Evolutionary conservation across 2,329 filamentous ascomycete species (phyloP).

Genomic region (Cladosporium cucumerinum): DNA sequence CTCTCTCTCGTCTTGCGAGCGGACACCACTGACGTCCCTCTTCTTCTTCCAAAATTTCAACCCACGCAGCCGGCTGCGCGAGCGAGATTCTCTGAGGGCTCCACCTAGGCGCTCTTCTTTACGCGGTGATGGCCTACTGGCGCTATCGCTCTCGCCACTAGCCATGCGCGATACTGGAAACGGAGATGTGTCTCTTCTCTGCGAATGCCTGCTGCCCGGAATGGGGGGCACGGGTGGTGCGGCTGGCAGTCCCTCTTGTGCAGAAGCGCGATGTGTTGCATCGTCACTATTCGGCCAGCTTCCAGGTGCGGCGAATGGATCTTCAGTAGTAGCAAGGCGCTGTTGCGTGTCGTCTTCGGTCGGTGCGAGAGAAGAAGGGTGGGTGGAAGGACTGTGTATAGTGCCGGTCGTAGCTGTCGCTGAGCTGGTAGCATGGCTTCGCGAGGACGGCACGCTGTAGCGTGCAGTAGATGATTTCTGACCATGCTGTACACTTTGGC

Average conservation of each 20-base stretch:
- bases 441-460: constrained; percentile 31
- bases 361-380: constrained; percentile 34
- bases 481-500: constrained; percentile 19
- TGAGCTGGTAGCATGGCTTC: constrained; percentile 34
- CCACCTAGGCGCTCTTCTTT: constrained; percentile 10
- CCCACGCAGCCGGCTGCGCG: constrained; percentile 34
- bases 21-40: constrained; percentile 20
- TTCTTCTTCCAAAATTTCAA: constrained; percentile 39
- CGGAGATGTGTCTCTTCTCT: constrained; percentile 4
- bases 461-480: constrained; percentile 21
- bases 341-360: constrained; percentile 26
- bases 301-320: constrained; percentile 23
- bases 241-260: constrained; percentile 22
- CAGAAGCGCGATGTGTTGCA: constrained; percentile 23
- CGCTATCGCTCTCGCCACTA: constrained; percentile 9
- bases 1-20: background rate
- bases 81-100: constrained; percentile 30
- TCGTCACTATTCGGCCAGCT: constrained; percentile 25
- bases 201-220: background rate
- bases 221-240: constrained; percentile 22
- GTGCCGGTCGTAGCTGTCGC: constrained; percentile 30
- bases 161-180: background rate
- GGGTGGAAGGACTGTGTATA: constrained; percentile 31
- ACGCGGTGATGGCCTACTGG: constrained; percentile 1
- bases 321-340: constrained; percentile 17